Base-by-base conservation (phyloP, 78 protist species). In the Dictyostelium purpureum region DNA sequence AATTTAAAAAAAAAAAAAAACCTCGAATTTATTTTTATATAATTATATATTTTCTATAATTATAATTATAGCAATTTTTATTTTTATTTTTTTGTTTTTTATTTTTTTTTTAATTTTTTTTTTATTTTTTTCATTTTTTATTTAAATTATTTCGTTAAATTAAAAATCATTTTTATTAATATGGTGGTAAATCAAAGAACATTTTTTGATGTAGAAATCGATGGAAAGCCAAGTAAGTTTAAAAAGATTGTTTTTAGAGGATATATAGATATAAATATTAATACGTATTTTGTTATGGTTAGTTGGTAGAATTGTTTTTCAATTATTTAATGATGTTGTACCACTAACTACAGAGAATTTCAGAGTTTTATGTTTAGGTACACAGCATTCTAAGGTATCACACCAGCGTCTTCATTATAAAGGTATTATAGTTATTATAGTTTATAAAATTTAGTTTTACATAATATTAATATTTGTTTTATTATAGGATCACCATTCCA, bases 401-500 rank as follows among this genome's bases (percentile, higher is more conserved):
- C 96, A 95, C 33, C 37, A 59, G 35, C 80, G 67, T 5, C 38
- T 97, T 0, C 87, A 89, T 45, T 98, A 82, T 83, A 97, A 96
- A 77, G n/a, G n/a, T n/a, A n/a, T n/a, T n/a, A n/a, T n/a, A n/a
- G n/a, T n/a, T n/a, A n/a, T n/a, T n/a, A n/a, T n/a, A n/a, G n/a
- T n/a, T n/a, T n/a, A n/a, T n/a, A n/a, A n/a, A n/a, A n/a, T n/a
- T n/a, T n/a, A n/a, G n/a, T n/a, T n/a, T n/a, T n/a, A n/a, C n/a
- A n/a, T n/a, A n/a, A n/a, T n/a, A n/a, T n/a, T n/a, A n/a, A n/a
- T n/a, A n/a, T n/a, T n/a, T n/a, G n/a, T n/a, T n/a, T n/a, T n/a
- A n/a, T n/a, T n/a, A n/a, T n/a, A n/a, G 96, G 97, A 45, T 56
- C 83, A 35, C 10, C 78, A 33, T 97, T 98, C 49, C 99, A 98